A percentile compares a stretch with the other conserved stretches of the same genome.
These are phyloP conservation scores for Candida easanensis DNA, from an alignment of 805 yeast genomes.

Conservation along the genomic window DNA sequence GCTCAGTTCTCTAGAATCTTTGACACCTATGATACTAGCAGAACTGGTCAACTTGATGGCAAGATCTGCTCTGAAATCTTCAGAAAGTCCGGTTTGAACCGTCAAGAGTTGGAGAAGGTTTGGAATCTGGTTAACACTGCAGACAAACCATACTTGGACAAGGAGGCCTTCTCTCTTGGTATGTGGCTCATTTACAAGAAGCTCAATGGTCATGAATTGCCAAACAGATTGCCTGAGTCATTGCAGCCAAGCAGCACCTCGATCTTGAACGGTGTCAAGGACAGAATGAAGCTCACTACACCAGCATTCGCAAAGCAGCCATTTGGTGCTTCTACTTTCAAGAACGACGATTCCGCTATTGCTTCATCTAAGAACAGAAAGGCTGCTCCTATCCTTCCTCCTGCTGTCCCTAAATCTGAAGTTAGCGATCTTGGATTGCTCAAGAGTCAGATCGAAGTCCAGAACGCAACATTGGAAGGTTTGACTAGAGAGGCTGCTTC, in stretches of 20 bases:
- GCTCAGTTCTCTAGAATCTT: constrained; percentile 83
- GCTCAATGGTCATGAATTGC: constrained; percentile 84
- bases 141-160: constrained; percentile 78
- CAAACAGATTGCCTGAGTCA: constrained; percentile 80
- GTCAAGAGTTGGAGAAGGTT: constrained; percentile 82
- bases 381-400: no score
- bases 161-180: constrained; percentile 92
- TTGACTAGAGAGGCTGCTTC: constrained; percentile 33
- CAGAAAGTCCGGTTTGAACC: constrained; percentile 84
- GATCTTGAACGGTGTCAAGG: constrained; percentile 71
- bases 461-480: constrained; percentile 67
- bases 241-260: constrained; percentile 83
- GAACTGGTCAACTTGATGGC: constrained; percentile 72
- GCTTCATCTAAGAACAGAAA: constrained; percentile 66
- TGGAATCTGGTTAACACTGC: constrained; percentile 88
- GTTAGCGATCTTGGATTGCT: constrained; percentile 42
- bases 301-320: constrained; percentile 18
- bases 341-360: constrained; percentile 66
- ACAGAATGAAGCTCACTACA: constrained; percentile 32
- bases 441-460: constrained; percentile 66
- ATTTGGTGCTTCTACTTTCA: constrained; percentile 48
- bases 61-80: constrained; percentile 81
- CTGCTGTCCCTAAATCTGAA: no score
- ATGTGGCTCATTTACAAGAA: constrained; percentile 95
- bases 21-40: constrained; percentile 75